Evolutionary conservation across 768 basidiomycete genomes (phyloP).

Genomic region (Rhizopogon salebrosus): DNA sequence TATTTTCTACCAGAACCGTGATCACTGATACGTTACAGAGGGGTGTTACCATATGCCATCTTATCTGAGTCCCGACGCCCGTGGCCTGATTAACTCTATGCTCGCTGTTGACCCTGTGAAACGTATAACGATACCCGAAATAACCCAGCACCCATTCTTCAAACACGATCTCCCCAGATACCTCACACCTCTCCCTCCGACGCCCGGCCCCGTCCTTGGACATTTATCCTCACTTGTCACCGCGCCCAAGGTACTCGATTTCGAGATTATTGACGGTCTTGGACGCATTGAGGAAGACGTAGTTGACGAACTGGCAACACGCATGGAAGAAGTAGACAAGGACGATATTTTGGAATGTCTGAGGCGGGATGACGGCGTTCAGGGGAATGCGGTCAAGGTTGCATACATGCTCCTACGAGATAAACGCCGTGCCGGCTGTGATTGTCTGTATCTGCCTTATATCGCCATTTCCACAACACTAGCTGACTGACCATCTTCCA

Average conservation of each 20-base stretch:
- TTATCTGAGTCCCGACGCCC: conserved; percentile 76
- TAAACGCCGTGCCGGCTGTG: conserved; percentile 77
- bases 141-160: conserved; percentile 89
- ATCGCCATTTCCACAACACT: neutral
- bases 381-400: conserved; percentile 92
- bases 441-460: conserved; percentile 52
- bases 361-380: conserved; percentile 74
- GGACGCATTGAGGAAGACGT: conserved; percentile 91
- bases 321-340: conserved; percentile 70
- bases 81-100: conserved; percentile 80
- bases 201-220: conserved; percentile 71
- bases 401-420: conserved; percentile 93
- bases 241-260: conserved; percentile 63
- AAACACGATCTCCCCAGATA: conserved; percentile 81
- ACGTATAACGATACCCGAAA: conserved; percentile 90
- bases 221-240: conserved; percentile 68
- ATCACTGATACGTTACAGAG: conserved; percentile 42
- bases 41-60: conserved; percentile 82
- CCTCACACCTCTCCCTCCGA: conserved; percentile 76
- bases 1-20: neutral
- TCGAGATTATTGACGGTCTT: conserved; percentile 85
- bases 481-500: conserved; percentile 26
- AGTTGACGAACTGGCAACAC: conserved; percentile 71
- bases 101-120: conserved; percentile 92
- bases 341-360: conserved; percentile 88